Conservation (phyloP, 495 filamentous ascomycete species). For the Podospora conica region DNA sequence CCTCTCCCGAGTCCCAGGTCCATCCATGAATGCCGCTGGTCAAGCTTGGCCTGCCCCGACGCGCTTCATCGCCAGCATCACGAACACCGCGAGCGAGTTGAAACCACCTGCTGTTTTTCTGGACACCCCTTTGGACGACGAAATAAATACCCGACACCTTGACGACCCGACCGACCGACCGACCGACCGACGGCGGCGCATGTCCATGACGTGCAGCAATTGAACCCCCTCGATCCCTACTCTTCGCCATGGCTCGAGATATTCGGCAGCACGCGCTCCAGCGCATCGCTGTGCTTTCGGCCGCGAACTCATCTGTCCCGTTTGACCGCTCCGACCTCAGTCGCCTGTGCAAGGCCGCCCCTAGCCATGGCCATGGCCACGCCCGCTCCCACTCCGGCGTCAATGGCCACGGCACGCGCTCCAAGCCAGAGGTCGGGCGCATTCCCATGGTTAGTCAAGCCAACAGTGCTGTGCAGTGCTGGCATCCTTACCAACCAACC, state of each 20-base stretch:
- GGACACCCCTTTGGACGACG: not conserved
- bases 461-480: not conserved
- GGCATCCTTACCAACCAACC: conserved; percentile 14
- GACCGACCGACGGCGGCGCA: not conserved
- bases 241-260: conserved; percentile 38
- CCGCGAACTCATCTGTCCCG: conserved; percentile 42
- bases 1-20: not conserved
- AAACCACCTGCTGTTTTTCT: not conserved
- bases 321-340: conserved; percentile 59
- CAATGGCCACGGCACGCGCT: conserved; percentile 27
- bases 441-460: conserved; percentile 45
- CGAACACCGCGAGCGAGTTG: not conserved
- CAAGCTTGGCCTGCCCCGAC: not conserved
- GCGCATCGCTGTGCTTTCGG: conserved; percentile 61
- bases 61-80: not conserved
- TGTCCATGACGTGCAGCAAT: not conserved
- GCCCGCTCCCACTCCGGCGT: conserved; percentile 23
- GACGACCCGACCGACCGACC: not conserved
- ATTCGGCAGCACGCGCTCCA: conserved; percentile 61
- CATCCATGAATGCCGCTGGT: not conserved
- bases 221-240: not conserved
- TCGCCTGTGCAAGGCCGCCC: conserved; percentile 53
- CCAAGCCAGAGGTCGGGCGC: conserved; percentile 31
- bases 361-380: conserved; percentile 22
- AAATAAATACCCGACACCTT: not conserved